These are phyloP conservation scores for Yamadazyma songkhlaensis DNA, from an alignment of 1,139 yeast genomes.

Conservation along the genomic window DNA sequence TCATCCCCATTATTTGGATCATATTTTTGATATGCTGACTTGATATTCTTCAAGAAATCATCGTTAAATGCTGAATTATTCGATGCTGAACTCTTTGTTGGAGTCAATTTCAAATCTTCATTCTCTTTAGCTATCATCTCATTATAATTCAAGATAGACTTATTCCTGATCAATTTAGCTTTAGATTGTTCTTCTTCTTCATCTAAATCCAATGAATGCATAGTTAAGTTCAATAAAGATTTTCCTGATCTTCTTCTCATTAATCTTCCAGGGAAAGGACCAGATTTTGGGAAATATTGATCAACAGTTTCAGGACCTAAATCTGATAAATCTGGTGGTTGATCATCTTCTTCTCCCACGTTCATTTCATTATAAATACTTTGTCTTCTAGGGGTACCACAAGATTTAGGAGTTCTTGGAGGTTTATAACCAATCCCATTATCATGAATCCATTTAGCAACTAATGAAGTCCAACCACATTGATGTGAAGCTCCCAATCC, in stretches of 20 bases:
- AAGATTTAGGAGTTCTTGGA: slow-evolving; percentile 52
- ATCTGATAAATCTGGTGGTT: slow-evolving; percentile 8
- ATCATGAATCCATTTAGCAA: slow-evolving; percentile 92
- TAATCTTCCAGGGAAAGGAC: slow-evolving; percentile 55
- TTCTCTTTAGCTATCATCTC: slow-evolving; percentile 21
- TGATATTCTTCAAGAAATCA: slow-evolving; percentile 48
- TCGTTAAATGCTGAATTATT: slow-evolving; percentile 33
- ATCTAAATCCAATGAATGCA: slow-evolving; percentile 61
- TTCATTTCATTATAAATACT: slow-evolving; percentile 23
- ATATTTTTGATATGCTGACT: slow-evolving; percentile 50
- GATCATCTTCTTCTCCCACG: slow-evolving; percentile 6
- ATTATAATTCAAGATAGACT: slow-evolving; percentile 16
- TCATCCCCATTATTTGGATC: slow-evolving; percentile 51
- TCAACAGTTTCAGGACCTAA: slow-evolving; percentile 35
- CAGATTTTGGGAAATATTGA: slow-evolving; percentile 39
- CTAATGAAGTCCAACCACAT: slow-evolving; percentile 96
- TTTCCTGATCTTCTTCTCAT: slow-evolving; percentile 70
- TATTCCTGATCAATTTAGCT: slow-evolving; percentile 16
- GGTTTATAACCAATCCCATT: slow-evolving; percentile 69
- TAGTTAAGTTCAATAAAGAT: slow-evolving; percentile 64
- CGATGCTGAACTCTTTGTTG: slow-evolving; percentile 32
- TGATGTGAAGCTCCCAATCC: slow-evolving; percentile 96
- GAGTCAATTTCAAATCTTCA: slow-evolving; percentile 26
- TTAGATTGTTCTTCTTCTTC: slow-evolving; percentile 50
- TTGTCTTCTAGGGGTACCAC: slow-evolving; percentile 28